phyloP scores from a whole-genome alignment of 129 eudicot genomes.

The Kitagawia praeruptora region DNA sequence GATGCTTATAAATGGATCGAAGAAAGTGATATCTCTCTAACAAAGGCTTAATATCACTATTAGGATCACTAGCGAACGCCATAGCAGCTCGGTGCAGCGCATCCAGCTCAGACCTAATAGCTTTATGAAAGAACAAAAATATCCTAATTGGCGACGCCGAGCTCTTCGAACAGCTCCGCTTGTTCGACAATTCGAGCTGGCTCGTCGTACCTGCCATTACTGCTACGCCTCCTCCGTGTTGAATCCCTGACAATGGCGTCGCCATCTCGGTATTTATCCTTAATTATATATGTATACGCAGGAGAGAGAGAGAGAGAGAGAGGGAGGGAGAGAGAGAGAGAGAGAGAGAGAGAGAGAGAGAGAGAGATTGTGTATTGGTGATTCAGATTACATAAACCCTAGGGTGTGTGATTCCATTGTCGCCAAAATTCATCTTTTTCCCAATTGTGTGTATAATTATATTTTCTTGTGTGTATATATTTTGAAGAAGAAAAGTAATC shows the following conservation, averaged over 20 bases:
- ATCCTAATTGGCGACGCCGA: constrained; percentile 80
- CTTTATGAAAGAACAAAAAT: constrained; percentile 85
- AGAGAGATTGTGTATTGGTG: constrained; percentile 22
- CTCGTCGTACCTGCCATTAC: constrained; percentile 54
- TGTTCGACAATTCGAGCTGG: constrained; percentile 37
- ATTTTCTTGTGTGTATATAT: not conserved
- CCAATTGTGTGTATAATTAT: constrained; percentile 3
- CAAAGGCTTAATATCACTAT: constrained; percentile 66
- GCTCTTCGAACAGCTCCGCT: constrained; percentile 21
- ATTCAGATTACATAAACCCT: constrained; percentile 57
- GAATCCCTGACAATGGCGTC: constrained; percentile 73
- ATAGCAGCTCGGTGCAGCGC: constrained; percentile 69
- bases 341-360: not conserved
- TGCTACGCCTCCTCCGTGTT: constrained; percentile 56
- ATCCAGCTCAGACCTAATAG: constrained; percentile 76
- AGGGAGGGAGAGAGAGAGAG: not conserved
- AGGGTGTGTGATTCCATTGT: constrained; percentile 23
- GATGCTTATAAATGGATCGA: constrained; percentile 81
- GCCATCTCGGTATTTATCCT: constrained; percentile 43
- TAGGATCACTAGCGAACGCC: constrained; percentile 57
- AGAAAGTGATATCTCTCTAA: constrained; percentile 69
- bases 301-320: not conserved
- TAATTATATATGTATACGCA: not conserved
- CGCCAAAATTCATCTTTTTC: constrained; percentile 18
- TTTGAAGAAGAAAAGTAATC: not conserved